phyloP scores from a whole-genome alignment of 306 rosid species.

The Inga oerstediana region DNA sequence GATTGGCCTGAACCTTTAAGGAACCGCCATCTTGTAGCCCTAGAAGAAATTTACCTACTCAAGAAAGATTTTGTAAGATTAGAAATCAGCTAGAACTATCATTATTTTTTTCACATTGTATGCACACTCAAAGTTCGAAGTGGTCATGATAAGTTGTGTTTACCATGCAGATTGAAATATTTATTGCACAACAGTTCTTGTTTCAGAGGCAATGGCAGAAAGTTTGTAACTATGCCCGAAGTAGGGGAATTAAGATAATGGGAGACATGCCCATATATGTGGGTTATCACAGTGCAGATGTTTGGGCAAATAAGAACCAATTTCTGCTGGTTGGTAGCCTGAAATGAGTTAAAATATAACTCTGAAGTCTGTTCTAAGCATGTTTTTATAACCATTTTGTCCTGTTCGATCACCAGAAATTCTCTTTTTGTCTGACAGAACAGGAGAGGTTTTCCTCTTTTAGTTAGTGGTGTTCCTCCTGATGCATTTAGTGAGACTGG shows the following conservation, averaged over 20 bases:
- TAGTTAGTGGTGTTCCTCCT: conserved; percentile 97
- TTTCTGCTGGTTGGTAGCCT: conserved; percentile 71
- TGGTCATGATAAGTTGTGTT: conserved; percentile 38
- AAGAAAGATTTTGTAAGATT: conserved; percentile 82
- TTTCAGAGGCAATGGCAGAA: conserved; percentile 98
- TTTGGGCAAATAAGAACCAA: conserved; percentile 93
- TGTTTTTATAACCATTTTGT: conserved; percentile 13
- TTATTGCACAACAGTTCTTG: conserved; percentile 87
- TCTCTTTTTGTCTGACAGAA: conserved; percentile 58
- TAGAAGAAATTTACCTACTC: conserved; percentile 67
- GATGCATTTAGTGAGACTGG: conserved; percentile 98
- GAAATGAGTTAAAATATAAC: conserved; percentile 24
- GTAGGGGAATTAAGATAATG: conserved; percentile 80
- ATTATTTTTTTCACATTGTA: conserved; percentile 23
- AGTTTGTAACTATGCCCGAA: conserved; percentile 72
- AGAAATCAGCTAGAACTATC: conserved; percentile 34
- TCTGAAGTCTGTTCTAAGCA: conserved; percentile 29
- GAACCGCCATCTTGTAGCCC: conserved; percentile 84
- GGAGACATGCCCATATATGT: conserved; percentile 99
- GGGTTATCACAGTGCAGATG: conserved; percentile 99
- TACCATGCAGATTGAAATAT: conserved; percentile 70
- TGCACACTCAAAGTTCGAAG: conserved; percentile 30
- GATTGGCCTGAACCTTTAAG: conserved; percentile 92
- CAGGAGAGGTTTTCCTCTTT: conserved; percentile 78
- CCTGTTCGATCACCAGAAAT: conserved; percentile 20